Evolutionary conservation across 2,329 filamentous ascomycete species (phyloP).

Genomic region (Colletotrichum chlorophyti): DNA sequence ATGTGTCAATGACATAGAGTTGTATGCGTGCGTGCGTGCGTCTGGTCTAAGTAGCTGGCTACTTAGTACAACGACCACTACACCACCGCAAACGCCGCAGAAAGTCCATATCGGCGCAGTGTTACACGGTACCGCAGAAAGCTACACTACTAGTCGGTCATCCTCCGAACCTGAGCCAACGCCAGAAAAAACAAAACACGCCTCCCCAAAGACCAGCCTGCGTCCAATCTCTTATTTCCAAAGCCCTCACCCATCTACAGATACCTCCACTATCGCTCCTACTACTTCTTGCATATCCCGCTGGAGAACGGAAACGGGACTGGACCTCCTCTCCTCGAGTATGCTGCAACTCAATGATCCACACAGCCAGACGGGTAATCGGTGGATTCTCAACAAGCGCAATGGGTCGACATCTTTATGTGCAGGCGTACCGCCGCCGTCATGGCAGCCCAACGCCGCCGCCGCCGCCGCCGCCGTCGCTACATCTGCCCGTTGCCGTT

Average conservation of each 20-base stretch:
- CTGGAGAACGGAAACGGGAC: constrained; percentile 2
- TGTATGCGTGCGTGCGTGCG: constrained; percentile 10
- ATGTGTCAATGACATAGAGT: too few relatives aligned
- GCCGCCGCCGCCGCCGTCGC: background rate
- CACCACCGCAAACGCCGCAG: background rate
- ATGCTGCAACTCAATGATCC: constrained; percentile 27
- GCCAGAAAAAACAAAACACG: background rate
- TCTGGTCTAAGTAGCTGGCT: too few relatives aligned
- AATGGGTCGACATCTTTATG: constrained; percentile 23
- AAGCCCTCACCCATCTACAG: constrained; percentile 2
- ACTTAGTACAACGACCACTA: constrained; percentile 1
- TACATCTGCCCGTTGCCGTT: background rate
- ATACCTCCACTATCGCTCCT: constrained; percentile 21
- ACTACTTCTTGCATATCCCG: constrained; percentile 5
- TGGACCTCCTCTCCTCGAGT: background rate
- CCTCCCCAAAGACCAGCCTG: background rate
- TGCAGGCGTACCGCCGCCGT: constrained; percentile 16
- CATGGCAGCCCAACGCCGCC: too few relatives aligned
- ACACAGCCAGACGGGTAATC: constrained; percentile 14
- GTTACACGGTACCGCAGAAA: too few relatives aligned
- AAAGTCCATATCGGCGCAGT: too few relatives aligned
- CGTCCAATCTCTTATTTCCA: background rate
- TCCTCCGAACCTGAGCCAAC: constrained; percentile 9
- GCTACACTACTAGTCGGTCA: constrained; percentile 15
- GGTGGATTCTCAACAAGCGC: constrained; percentile 7